phyloP scores from a whole-genome alignment of 768 basidiomycete genomes.

The Boletus reticuloceps region DNA sequence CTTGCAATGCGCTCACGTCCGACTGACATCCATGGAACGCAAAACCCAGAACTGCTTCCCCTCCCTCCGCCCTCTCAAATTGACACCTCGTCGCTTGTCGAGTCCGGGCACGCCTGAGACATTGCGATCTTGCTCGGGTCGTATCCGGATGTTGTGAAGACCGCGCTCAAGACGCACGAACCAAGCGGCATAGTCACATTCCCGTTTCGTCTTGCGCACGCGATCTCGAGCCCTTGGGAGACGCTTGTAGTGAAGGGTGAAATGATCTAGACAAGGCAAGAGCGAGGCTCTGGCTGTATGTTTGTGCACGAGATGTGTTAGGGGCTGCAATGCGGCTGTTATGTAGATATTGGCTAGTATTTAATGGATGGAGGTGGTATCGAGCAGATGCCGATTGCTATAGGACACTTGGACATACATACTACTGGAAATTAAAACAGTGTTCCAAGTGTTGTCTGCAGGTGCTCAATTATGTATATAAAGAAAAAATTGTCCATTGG shows the following conservation, averaged over 20 bases:
- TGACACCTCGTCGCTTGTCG: conserved; percentile 60
- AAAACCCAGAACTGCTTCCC: conserved; percentile 87
- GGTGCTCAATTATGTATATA: too few relatives aligned
- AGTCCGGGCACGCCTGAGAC: conserved; percentile 74
- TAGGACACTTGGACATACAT: too few relatives aligned
- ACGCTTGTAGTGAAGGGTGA: conserved; percentile 83
- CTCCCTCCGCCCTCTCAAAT: conserved; percentile 70
- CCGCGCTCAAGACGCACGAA: conserved; percentile 81
- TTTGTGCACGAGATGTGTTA: conserved; percentile 88
- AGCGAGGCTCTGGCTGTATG: conserved; percentile 87
- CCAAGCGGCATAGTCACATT: conserved; percentile 91
- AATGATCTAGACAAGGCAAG: conserved; percentile 69
- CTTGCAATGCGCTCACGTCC: conserved; percentile 95
- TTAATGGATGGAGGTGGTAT: too few relatives aligned
- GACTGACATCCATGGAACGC: conserved; percentile 84
- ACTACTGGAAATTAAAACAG: too few relatives aligned
- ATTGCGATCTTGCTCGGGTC: conserved; percentile 83
- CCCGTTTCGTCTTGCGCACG: conserved; percentile 81
- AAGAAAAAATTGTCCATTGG: too few relatives aligned
- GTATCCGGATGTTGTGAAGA: conserved; percentile 90
- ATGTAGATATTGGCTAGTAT: too few relatives aligned
- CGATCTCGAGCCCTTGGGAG: conserved; percentile 93
- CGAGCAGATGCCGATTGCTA: too few relatives aligned
- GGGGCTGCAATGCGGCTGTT: conserved; percentile 82
- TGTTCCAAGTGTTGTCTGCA: too few relatives aligned